Evolutionary conservation across 2,329 filamentous ascomycete species (phyloP).

Genomic region (Fusarium veterinarium): DNA sequence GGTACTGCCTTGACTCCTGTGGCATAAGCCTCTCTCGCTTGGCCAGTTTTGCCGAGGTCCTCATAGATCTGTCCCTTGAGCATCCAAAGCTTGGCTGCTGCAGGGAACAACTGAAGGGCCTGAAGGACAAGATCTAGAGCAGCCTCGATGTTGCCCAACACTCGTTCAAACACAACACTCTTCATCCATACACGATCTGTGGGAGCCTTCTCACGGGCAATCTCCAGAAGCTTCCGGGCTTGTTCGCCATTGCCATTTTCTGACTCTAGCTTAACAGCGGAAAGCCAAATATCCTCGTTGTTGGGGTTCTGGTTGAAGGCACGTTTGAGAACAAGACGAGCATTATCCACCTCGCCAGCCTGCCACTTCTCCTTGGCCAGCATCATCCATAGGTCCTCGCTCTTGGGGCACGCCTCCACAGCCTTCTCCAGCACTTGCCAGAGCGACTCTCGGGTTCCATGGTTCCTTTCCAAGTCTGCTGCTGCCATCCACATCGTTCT

Average conservation of each 20-base stretch:
- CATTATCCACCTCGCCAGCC: conserved; percentile 86
- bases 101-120: conserved; percentile 86
- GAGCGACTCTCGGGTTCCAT: conserved; percentile 84
- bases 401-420: conserved; percentile 91
- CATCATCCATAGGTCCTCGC: conserved; percentile 94
- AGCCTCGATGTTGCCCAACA: conserved; percentile 80
- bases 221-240: conserved; percentile 82
- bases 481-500: conserved; percentile 91
- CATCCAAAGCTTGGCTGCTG: conserved; percentile 93
- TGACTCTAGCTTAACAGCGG: conserved; percentile 94
- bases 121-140: conserved; percentile 90
- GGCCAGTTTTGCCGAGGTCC: conserved; percentile 78
- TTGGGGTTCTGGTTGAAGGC: conserved; percentile 96
- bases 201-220: conserved; percentile 87
- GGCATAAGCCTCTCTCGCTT: conserved; percentile 90
- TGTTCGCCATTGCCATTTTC: conserved; percentile 86
- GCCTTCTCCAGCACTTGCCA: conserved; percentile 91
- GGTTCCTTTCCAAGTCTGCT: conserved; percentile 89
- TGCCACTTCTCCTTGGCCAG: conserved; percentile 96
- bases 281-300: conserved; percentile 98
- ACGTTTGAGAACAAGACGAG: conserved; percentile 83
- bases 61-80: conserved; percentile 99
- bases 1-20: conserved; percentile 89
- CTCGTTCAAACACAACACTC: conserved; percentile 91
- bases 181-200: conserved; percentile 99